A percentile compares a stretch with the other conserved stretches of the same genome.
These are phyloP conservation scores for Calonectria multiphialidica DNA, from an alignment of 2,329 filamentous ascomycete species.

Conservation along the genomic window DNA sequence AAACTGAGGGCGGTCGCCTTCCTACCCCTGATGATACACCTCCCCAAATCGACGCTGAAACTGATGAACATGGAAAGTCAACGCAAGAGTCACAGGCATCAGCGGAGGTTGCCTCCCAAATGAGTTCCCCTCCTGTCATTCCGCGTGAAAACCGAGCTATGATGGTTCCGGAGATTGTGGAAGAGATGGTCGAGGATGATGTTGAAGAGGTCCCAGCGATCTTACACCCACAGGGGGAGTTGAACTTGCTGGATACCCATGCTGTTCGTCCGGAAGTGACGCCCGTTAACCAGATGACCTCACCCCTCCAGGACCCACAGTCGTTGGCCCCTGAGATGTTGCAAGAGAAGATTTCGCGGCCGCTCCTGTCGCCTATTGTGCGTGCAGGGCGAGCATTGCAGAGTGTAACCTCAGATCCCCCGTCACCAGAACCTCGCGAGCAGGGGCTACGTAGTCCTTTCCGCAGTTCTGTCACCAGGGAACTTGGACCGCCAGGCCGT, in stretches of 20 bases:
- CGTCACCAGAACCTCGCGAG: constrained; percentile 65
- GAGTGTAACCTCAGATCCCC: constrained; percentile 69
- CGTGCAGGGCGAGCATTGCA: constrained; percentile 68
- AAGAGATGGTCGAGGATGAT: constrained; percentile 30
- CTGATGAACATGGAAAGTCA: constrained; percentile 37
- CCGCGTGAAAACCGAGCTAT: neutral
- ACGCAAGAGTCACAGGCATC: constrained; percentile 26
- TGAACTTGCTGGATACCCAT: constrained; percentile 26
- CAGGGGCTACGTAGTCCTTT: constrained; percentile 69
- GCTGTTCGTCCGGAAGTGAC: constrained; percentile 46
- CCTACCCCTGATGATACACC: constrained; percentile 67
- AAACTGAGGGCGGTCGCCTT: constrained; percentile 57
- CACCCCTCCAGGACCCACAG: constrained; percentile 50
- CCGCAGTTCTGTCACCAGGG: constrained; percentile 53
- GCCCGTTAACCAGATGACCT: constrained; percentile 53
- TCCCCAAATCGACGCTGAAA: constrained; percentile 48
- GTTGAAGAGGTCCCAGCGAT: constrained; percentile 26
- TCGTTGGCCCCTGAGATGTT: constrained; percentile 45
- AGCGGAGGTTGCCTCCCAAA: constrained; percentile 15
- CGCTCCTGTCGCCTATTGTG: constrained; percentile 69
- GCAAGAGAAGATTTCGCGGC: constrained; percentile 51
- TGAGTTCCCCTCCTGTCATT: constrained; percentile 3
- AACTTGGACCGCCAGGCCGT: constrained; percentile 45
- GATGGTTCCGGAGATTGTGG: constrained; percentile 19
- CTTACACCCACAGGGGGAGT: constrained; percentile 22